Base-by-base conservation (phyloP, 2,329 filamentous ascomycete species). In the Talaromyces atroroseus region DNA sequence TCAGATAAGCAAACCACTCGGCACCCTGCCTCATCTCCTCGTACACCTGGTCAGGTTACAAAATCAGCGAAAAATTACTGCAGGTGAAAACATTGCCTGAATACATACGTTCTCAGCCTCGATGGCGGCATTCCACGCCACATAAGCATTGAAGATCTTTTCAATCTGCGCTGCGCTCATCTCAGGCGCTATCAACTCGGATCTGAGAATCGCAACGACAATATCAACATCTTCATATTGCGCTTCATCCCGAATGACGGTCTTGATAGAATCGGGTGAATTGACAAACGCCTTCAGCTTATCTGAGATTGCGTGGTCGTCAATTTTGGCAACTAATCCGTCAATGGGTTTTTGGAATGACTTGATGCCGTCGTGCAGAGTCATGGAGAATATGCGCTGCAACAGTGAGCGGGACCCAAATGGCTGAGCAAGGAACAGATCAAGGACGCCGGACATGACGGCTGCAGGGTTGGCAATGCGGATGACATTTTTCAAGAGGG, bases 381-480 rank as follows among this genome's bases (percentile, higher is more conserved):
- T 92, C 70, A 96, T 82, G 0, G 90, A 90, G 68, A 99, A 96
- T 59, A 99, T 96, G 21, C 92, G 84, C 73, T 99, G 94, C 74
- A 99, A 83, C 11, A 99, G 78, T 11, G 92, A 96, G 52, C 91
- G 84, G 0, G 92, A 82, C 20, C 92, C 92, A 60, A 97, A 95
- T 0, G 94, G 94, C 65, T 97, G 94, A 7, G 94, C 92, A 58
- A 97, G 81, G 77, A 99, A 99, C 47, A 99, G 82, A 70, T 99
- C 94, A 21, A 99, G 80, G 46, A 97, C 86, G 20, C 88, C 88
- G n/a, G 88, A 89, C 92, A 99, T 97, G 62, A 99, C 94, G 5
- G 91, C 90, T 0, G 92, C 92, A 2, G 94, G 94, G 65, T 99
- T 99, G 21, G 94, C 91, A 63, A 97, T 90, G 56, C 92, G 86